A percentile compares a stretch with the other conserved stretches of the same genome.
Conservation (phyloP, 768 basidiomycete species). For the Lactarius psammicola region DNA sequence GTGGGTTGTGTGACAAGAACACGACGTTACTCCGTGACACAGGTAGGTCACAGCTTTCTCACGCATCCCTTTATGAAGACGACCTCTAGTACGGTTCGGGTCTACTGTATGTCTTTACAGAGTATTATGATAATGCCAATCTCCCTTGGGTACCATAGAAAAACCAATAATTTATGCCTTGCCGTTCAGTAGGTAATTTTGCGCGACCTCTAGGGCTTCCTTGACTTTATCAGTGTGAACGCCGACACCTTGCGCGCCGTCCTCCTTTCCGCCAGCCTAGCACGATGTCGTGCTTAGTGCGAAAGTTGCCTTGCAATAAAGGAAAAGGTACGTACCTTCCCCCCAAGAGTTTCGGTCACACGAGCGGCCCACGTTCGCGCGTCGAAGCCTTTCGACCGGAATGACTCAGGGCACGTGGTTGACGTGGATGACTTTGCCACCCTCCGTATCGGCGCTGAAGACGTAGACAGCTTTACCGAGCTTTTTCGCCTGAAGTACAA, state of each 20-base stretch:
- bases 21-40: constrained; percentile 9
- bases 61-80: neutral
- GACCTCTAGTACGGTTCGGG: neutral
- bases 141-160: neutral
- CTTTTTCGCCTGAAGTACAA: constrained; percentile 77
- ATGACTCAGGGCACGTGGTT: constrained; percentile 72
- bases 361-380: constrained; percentile 86
- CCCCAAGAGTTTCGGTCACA: constrained; percentile 78
- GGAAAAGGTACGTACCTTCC: constrained; percentile 61
- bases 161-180: constrained; percentile 18
- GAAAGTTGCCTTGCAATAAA: neutral
- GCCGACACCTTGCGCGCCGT: constrained; percentile 88
- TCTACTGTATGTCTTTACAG: neutral
- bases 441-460: constrained; percentile 71
- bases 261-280: constrained; percentile 94
- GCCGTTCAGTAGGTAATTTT: constrained; percentile 26
- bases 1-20: neutral
- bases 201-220: constrained; percentile 65
- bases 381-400: constrained; percentile 66
- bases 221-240: constrained; percentile 56
- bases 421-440: constrained; percentile 79
- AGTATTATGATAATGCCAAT: neutral
- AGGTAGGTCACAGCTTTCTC: constrained; percentile 14
- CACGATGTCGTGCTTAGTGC: neutral
- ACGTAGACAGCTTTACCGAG: constrained; percentile 84